Evolutionary conservation across 1,284 basidiomycete species (phyloP), one percentile per base, ranked within the genome.

Genomic region (Trametes hirsuta): DNA sequence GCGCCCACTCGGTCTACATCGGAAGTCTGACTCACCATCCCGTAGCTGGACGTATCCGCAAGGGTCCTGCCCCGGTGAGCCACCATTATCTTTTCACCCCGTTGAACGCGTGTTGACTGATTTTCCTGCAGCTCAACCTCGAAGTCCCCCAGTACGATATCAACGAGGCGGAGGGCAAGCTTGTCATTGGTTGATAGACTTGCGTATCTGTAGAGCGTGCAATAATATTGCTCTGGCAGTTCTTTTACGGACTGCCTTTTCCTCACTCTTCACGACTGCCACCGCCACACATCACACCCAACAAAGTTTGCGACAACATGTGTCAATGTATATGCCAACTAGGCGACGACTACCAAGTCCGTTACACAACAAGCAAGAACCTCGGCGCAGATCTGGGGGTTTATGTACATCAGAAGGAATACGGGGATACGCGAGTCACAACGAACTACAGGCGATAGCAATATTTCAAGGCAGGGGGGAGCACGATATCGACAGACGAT

Each of bases 131-230:
- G 91, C 86, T 96, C 71, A 99, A 99, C 82, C 85, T 99, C 68
- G 97, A 98, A 77, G 85, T 98, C 61, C 94, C 92, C 66, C 83
- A 82, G 67, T 90, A 97, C 79, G 86, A 88, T 67, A 92, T 97
- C 83, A 90, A 89, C 74, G 94, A 95, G 46, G 91, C 79, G 53
- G 93, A 94, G 67, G 87, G 85, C 72, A 97, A 98, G 82, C 82
- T 98, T 68, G 76, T 96, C 75, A 87, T 98, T 74, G 96, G 97
- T 85, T 98, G 86, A 82, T 71, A 71, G 66, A 70, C 47, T 47
- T 61, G 47, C 56, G 45, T 65, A 62, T 25, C 10, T 48, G 50
- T 65, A 65, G 60, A 62, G 52, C 56, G 37, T 61, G 55, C 61
- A 63, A 63, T 66, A 66, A 62, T 65, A 30, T 41, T 44, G 47